phyloP scores from a whole-genome alignment of 2,329 filamentous ascomycete species.

The Diaporthe vaccinii region DNA sequence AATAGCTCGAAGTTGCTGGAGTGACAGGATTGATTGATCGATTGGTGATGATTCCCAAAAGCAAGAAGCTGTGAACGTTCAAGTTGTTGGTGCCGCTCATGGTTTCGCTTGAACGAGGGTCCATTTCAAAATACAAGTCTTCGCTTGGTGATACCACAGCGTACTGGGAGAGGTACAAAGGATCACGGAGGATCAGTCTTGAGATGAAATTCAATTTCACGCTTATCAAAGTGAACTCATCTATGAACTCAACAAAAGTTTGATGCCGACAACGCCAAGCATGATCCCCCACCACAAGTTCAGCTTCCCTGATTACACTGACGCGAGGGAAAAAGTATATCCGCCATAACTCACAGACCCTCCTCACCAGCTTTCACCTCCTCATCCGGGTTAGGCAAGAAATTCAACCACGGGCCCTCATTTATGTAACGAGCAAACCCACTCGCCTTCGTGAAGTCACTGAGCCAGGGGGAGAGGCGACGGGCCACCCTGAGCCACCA shows the following conservation, averaged over 20 bases:
- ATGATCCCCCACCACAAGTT: neutral
- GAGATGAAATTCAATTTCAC: neutral
- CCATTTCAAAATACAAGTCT: neutral
- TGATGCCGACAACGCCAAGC: neutral
- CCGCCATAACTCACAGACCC: neutral
- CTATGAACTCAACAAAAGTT: neutral
- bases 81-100: neutral
- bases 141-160: neutral
- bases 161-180: neutral
- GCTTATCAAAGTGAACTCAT: neutral
- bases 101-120: neutral
- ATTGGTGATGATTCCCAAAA: neutral
- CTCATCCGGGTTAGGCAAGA: slow-evolving; percentile 26
- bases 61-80: neutral
- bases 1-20: neutral
- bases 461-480: slow-evolving; percentile 35
- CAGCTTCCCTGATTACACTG: neutral
- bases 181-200: neutral
- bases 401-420: slow-evolving; percentile 18
- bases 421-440: slow-evolving; percentile 25
- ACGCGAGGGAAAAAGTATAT: neutral
- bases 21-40: neutral
- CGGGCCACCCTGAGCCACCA: slow-evolving; percentile 42
- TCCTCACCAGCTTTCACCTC: neutral
- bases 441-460: slow-evolving; percentile 31